Base-by-base conservation (phyloP, 1,284 basidiomycete genomes). In the Sparassis latifolia region DNA sequence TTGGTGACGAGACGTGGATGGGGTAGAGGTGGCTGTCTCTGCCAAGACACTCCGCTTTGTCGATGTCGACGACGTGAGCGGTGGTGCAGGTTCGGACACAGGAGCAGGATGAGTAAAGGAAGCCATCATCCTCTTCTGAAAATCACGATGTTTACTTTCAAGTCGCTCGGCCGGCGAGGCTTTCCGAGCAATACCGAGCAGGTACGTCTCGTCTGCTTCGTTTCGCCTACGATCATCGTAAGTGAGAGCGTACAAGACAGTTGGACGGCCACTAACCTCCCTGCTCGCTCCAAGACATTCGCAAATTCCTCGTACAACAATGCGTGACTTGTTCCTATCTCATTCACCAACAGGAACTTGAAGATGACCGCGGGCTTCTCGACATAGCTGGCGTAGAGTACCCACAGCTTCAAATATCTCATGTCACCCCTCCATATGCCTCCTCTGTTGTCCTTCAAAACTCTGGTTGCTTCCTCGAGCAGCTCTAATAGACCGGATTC, bases 221-320 rank as follows among this genome's bases (percentile, higher is more conserved):
- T 79, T 80, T 54, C 86, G 86, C 56, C 92, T 95, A 60, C 44
- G 47, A 39, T 10, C 39, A 44, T 37, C 30, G 47, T 55, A 30
- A 51, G 45, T 10, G 1, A 10, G 41, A 20, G 35, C 12, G 35
- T 7, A 6, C 6, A 37, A 37, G 3, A 10, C 7, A 46, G 32
- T 12, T 37, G 48, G n/a, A 44, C 31, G 65, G 55, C 59, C 60
- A 73, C 74, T 60, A 63, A 88, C 86, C 82, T 73, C 44, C 79
- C 79, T 50, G 85, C 78, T 33, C 83, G 73, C 66, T 98, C 95
- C 37, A 92, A 71, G 3, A 88, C 82, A 31, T 78, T 74, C 0
- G 93, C 94, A 68, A 88, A 92, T 66, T 97, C 94, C 66, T 97
- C 94, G 64, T 98, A 98, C 42, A 98, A 74, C 37, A 89, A 67